A percentile compares a stretch with the other conserved stretches of the same genome.
phyloP scores from a whole-genome alignment of 2,329 filamentous ascomycete genomes.

The Talaromyces sp. region DNA sequence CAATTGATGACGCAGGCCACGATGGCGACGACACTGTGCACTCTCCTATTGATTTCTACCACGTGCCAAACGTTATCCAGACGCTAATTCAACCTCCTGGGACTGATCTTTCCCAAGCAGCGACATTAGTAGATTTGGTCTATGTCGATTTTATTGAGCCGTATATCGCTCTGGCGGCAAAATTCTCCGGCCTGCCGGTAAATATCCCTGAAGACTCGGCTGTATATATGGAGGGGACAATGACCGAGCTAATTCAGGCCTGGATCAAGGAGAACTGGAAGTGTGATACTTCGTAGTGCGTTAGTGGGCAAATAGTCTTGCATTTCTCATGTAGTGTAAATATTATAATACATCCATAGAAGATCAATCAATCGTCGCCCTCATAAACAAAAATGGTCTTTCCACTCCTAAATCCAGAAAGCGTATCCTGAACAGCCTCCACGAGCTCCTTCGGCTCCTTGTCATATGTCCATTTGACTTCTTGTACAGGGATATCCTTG shows the following conservation, averaged over 20 bases:
- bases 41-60: constrained; percentile 67
- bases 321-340: background rate
- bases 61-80: constrained; percentile 80
- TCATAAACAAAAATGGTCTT: constrained; percentile 89
- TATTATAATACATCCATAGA: constrained; percentile 6
- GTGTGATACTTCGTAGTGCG: constrained; percentile 23
- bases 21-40: constrained; percentile 93
- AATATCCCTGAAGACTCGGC: constrained; percentile 48
- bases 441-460: constrained; percentile 67
- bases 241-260: constrained; percentile 57
- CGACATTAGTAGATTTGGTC: constrained; percentile 76
- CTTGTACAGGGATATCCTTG: constrained; percentile 75
- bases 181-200: constrained; percentile 54
- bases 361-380: constrained; percentile 2
- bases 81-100: constrained; percentile 54
- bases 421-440: constrained; percentile 73
- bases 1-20: constrained; percentile 72
- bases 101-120: constrained; percentile 37
- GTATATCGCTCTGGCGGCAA: constrained; percentile 73
- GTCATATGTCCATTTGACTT: constrained; percentile 78
- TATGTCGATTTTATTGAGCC: constrained; percentile 89
- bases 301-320: background rate
- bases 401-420: constrained; percentile 78
- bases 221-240: constrained; percentile 52
- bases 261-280: constrained; percentile 59